A percentile compares a stretch with the other conserved stretches of the same genome.
Conservation (phyloP, 148 eudicot genomes). For the Beta vulgaris region DNA sequence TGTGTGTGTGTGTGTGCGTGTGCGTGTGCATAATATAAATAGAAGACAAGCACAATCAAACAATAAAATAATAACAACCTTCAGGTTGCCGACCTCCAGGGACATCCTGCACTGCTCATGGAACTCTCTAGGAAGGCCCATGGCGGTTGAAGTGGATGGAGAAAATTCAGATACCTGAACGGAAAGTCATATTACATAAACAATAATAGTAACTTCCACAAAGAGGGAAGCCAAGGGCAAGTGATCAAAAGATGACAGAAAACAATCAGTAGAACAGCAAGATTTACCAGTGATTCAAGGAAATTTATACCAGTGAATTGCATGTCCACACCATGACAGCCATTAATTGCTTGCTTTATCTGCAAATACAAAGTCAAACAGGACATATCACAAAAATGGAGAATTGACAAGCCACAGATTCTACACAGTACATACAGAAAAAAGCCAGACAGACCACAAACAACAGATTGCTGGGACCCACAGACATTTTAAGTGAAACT, state of each 20-base stretch:
- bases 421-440: slow-evolving; percentile 6
- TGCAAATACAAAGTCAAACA: slow-evolving; percentile 31
- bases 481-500: not conserved
- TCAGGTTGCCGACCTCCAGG: slow-evolving; percentile 71
- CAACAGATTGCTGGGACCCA: not conserved
- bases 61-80: slow-evolving; percentile 48
- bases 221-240: slow-evolving; percentile 3
- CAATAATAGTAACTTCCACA: not conserved
- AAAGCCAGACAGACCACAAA: not conserved
- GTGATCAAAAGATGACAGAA: not conserved
- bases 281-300: slow-evolving; percentile 80
- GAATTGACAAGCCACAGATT: not conserved
- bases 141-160: slow-evolving; percentile 82
- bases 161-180: slow-evolving; percentile 90
- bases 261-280: not conserved
- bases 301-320: slow-evolving; percentile 79
- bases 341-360: slow-evolving; percentile 72
- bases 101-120: slow-evolving; percentile 85
- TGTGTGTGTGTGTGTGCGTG: not conserved
- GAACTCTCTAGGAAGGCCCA: slow-evolving; percentile 97
- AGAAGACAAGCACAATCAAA: slow-evolving; percentile 13
- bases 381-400: too few species aligned
- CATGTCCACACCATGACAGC: slow-evolving; percentile 67
- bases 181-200: not conserved
- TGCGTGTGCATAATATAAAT: not conserved